A percentile compares a stretch with the other conserved stretches of the same genome.
These are phyloP conservation scores for Ophiostoma fasciatum DNA, from an alignment of 2,329 filamentous ascomycete genomes.

Conservation along the genomic window DNA sequence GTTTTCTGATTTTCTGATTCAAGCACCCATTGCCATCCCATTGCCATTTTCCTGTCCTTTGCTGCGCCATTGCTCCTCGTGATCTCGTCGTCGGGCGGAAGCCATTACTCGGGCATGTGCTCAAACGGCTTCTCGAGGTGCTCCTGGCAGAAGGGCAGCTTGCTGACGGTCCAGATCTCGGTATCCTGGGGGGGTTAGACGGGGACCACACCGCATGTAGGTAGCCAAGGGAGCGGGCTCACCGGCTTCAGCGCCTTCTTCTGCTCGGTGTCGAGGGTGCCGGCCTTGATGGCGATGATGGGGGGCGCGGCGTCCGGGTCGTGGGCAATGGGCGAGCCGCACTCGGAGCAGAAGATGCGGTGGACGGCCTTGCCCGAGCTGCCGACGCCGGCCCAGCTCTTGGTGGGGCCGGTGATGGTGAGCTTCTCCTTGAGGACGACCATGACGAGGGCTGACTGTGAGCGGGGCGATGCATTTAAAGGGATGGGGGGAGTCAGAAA, in stretches of 20 bases:
- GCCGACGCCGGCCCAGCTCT: slow-evolving; percentile 47
- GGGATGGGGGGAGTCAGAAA: neutral
- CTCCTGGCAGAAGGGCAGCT: slow-evolving; percentile 57
- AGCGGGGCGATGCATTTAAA: neutral
- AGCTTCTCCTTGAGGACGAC: slow-evolving; percentile 54
- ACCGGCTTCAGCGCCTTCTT: slow-evolving; percentile 55
- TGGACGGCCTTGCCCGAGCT: slow-evolving; percentile 48
- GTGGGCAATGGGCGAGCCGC: slow-evolving; percentile 55
- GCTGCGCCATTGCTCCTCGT: no score
- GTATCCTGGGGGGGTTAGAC: slow-evolving; percentile 30
- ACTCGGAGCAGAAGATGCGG: slow-evolving; percentile 55
- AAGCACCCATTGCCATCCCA: no score
- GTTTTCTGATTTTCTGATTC: no score
- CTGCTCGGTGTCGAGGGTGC: slow-evolving; percentile 45
- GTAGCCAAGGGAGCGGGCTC: slow-evolving; percentile 17
- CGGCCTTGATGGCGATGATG: slow-evolving; percentile 56
- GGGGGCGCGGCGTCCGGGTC: slow-evolving; percentile 55
- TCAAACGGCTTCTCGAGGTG: slow-evolving; percentile 46
- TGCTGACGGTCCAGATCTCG: slow-evolving; percentile 55
- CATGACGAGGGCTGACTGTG: slow-evolving; percentile 42
- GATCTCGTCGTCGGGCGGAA: no score
- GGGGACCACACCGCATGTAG: no score
- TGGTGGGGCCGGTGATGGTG: slow-evolving; percentile 46
- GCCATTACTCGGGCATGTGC: slow-evolving; percentile 47
- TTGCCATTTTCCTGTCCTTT: no score